Conservation (phyloP, 306 rosid species). For the Albizia julibrissin region DNA sequence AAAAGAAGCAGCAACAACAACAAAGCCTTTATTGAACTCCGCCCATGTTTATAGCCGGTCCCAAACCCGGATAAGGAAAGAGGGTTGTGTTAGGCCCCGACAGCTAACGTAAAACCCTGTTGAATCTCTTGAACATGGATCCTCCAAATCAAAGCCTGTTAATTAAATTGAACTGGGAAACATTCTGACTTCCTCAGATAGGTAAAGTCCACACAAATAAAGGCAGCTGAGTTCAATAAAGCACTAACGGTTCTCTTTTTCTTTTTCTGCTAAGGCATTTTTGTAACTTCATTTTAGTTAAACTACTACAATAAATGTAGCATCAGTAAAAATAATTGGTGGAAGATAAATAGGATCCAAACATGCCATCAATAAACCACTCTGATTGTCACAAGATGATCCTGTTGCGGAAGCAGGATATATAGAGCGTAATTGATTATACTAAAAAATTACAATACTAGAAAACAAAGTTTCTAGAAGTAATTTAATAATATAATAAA, state of each 20-base stretch:
- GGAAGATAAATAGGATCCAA: neutral
- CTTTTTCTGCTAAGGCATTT: neutral
- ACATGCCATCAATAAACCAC: neutral
- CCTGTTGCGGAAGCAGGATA: no score
- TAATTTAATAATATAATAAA: no score
- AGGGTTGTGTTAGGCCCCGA: no score
- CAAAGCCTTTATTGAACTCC: no score
- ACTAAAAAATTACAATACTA: no score
- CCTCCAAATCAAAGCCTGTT: neutral
- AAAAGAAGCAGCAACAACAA: no score
- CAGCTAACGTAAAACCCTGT: no score
- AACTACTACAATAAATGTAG: neutral
- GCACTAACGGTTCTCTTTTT: neutral
- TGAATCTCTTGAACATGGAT: no score
- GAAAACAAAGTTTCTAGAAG: no score
- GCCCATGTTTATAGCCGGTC: no score
- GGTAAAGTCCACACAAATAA: neutral
- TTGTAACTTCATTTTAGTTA: neutral
- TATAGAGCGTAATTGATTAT: no score
- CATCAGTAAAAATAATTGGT: neutral
- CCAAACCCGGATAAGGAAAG: no score
- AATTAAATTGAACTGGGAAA: neutral
- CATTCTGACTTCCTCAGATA: neutral
- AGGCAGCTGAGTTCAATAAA: neutral
- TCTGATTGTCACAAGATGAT: neutral